Conservation (phyloP, 305 asterid species). For the Fraxinus albicans region DNA sequence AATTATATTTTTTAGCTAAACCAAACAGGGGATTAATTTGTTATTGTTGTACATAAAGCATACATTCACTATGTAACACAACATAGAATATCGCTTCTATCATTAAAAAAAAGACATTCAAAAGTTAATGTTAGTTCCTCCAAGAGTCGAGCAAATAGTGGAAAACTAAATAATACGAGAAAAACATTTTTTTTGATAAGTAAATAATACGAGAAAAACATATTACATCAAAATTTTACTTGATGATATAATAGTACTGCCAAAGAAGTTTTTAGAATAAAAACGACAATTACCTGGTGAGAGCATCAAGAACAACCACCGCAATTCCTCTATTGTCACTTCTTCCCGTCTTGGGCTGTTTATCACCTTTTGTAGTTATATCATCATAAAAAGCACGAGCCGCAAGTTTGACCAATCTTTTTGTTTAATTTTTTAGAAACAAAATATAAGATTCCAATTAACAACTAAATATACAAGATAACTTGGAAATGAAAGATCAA, state of each 20-base stretch:
- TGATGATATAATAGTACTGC: neutral
- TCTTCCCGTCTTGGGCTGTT: constrained; percentile 73
- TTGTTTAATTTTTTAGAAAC: neutral
- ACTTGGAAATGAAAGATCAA: neutral
- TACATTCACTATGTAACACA: neutral
- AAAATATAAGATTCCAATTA: neutral
- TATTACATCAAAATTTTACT: neutral
- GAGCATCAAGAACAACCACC: constrained; percentile 86
- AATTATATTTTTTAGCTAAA: too few relatives aligned
- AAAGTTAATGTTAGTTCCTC: neutral
- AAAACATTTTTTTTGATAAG: neutral
- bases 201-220: too few relatives aligned
- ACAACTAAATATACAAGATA: neutral
- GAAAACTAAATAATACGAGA: neutral
- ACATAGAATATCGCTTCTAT: neutral
- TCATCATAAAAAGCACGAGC: constrained; percentile 92
- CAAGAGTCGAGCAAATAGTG: neutral
- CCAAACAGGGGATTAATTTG: neutral
- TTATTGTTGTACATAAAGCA: neutral
- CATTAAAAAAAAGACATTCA: neutral
- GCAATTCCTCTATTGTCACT: constrained; percentile 88
- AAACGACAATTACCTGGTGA: constrained; percentile 53
- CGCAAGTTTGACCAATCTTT: constrained; percentile 82
- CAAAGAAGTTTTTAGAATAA: neutral
- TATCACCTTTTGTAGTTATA: constrained; percentile 70